A percentile compares a stretch with the other conserved stretches of the same genome.
Evolutionary conservation across 805 yeast genomes (phyloP).

Genomic region (Saccharomycopsis fodiens): DNA sequence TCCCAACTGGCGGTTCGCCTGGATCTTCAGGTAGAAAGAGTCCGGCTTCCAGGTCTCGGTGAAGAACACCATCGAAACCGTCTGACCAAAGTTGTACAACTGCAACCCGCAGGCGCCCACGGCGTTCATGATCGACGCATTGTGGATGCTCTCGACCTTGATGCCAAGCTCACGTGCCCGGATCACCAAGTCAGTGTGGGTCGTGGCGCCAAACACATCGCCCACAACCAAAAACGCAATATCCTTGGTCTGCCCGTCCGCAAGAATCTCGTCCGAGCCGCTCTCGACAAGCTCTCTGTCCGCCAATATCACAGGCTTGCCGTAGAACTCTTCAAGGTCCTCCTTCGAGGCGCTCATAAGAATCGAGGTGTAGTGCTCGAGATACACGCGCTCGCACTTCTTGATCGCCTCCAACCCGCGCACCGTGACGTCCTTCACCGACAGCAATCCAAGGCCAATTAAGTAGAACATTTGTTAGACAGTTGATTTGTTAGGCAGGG

Average conservation of each 20-base stretch:
- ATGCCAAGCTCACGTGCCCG: constrained; percentile 84
- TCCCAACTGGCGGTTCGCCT: constrained; percentile 87
- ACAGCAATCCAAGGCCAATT: constrained; percentile 86
- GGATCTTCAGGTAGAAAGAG: constrained; percentile 79
- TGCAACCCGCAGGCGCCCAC: constrained; percentile 98
- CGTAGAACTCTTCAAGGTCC: constrained; percentile 76
- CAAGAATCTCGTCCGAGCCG: constrained; percentile 77
- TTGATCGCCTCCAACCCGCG: constrained; percentile 84
- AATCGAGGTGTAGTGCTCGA: constrained; percentile 93
- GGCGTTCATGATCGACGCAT: constrained; percentile 97
- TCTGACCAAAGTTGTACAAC: constrained; percentile 91
- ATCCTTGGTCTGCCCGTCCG: constrained; percentile 70
- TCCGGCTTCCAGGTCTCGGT: constrained; percentile 96
- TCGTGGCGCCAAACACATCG: constrained; percentile 96
- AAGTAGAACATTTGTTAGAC: constrained; percentile 90
- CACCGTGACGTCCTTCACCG: constrained; percentile 86
- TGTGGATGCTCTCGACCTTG: constrained; percentile 76
- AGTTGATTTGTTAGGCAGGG: constrained; percentile 9
- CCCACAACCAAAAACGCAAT: constrained; percentile 95
- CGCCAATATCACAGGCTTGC: constrained; percentile 76
- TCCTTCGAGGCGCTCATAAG: constrained; percentile 83
- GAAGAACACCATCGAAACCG: constrained; percentile 93
- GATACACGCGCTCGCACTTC: constrained; percentile 80
- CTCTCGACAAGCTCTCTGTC: constrained; percentile 92
- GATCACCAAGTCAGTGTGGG: constrained; percentile 89